A percentile compares a stretch with the other conserved stretches of the same genome.
These are phyloP conservation scores for Arthrobotrys iridis DNA, from an alignment of 2,329 filamentous ascomycete species.

Conservation along the genomic window DNA sequence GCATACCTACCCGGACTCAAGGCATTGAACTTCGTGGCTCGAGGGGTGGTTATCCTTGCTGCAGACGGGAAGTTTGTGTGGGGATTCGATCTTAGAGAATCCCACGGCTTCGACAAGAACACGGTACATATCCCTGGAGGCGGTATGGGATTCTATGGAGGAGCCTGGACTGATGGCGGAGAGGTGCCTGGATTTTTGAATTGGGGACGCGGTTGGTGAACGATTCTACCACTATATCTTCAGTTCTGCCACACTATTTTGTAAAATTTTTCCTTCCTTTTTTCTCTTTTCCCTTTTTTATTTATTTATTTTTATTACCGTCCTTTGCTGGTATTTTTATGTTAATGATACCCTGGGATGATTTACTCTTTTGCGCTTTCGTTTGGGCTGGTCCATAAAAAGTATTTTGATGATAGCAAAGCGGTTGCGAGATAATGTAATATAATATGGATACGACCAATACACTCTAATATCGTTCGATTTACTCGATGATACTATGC, in stretches of 20 bases:
- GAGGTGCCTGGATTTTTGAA: conserved; percentile 31
- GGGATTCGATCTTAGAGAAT: conserved; percentile 55
- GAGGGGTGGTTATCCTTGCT: conserved; percentile 54
- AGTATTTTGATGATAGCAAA: conserved; percentile 6
- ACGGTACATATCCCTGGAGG: conserved; percentile 38
- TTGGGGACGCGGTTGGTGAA: conserved; percentile 3
- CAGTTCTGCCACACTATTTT: too few species aligned
- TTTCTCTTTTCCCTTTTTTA: not conserved
- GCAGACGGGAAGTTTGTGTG: conserved; percentile 55
- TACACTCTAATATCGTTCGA: not conserved
- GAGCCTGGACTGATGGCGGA: conserved; percentile 37
- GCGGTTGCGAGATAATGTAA: conserved; percentile 38
- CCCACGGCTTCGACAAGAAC: conserved; percentile 47
- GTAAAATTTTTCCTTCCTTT: not conserved
- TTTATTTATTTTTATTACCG: not conserved
- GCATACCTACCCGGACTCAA: conserved; percentile 55
- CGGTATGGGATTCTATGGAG: conserved; percentile 30
- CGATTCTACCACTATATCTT: too few species aligned
- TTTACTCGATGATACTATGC: not conserved
- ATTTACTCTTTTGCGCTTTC: conserved; percentile 7
- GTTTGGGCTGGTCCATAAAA: conserved; percentile 11
- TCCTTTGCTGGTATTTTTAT: conserved; percentile 15
- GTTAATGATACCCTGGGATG: conserved; percentile 36
- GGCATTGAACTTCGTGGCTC: conserved; percentile 55
- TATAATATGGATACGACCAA: conserved; percentile 11